Evolutionary conservation across 371 early-diverging fungal species (phyloP).

Genomic region (Mucor plumbeus): DNA sequence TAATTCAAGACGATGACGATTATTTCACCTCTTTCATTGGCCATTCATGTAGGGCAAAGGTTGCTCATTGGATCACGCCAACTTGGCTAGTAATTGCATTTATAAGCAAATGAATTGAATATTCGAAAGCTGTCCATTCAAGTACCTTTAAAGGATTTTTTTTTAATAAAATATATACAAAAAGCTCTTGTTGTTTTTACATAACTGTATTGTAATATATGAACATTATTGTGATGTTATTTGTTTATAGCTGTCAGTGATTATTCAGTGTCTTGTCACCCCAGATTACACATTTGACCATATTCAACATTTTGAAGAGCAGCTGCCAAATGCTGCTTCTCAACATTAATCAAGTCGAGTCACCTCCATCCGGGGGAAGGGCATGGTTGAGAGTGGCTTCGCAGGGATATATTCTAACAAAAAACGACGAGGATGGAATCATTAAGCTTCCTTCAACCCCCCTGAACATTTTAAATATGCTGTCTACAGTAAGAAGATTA

Average conservation of each 20-base stretch:
- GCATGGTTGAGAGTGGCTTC: slow-evolving; percentile 14
- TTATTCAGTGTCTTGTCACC: neutral
- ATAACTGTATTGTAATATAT: neutral
- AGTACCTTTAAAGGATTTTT: neutral
- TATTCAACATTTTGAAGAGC: neutral
- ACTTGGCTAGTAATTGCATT: neutral
- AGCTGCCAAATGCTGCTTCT: slow-evolving; percentile 5
- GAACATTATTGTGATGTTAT: no score
- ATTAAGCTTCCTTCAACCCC: slow-evolving; percentile 1
- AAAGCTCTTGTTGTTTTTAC: neutral
- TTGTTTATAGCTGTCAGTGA: no score
- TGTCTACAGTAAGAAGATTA: slow-evolving; percentile 18
- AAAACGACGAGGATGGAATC: neutral
- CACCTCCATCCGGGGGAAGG: slow-evolving; percentile 15
- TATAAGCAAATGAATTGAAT: neutral
- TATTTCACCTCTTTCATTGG: slow-evolving; percentile 19
- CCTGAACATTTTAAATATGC: slow-evolving; percentile 12
- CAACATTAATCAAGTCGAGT: neutral
- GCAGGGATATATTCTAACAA: slow-evolving; percentile 12
- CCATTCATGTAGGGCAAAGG: slow-evolving; percentile 1
- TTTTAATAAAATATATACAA: neutral
- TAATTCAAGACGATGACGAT: slow-evolving; percentile 27
- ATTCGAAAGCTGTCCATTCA: neutral
- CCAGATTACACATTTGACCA: neutral
- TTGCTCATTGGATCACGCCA: slow-evolving; percentile 7